Conservation (phyloP, 331 rosid species). For the Prunus yedoensis region DNA sequence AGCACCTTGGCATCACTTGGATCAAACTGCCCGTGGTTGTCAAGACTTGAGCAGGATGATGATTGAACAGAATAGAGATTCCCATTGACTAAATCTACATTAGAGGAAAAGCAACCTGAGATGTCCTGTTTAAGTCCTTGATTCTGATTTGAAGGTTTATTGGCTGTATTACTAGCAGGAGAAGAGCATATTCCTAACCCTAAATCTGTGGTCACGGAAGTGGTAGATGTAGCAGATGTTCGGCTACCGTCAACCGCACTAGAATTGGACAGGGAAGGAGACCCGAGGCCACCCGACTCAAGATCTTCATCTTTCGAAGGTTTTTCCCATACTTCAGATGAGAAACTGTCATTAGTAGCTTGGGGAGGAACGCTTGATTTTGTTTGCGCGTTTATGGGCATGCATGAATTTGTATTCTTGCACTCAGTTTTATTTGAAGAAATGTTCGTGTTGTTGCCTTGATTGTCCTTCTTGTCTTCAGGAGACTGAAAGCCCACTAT, state of each 20-base stretch:
- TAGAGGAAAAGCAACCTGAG: constrained; percentile 40
- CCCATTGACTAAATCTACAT: constrained; percentile 45
- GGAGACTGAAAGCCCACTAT: constrained; percentile 46
- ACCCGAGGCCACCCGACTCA: constrained; percentile 51
- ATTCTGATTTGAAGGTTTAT: constrained; percentile 35
- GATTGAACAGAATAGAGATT: constrained; percentile 44
- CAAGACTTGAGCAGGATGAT: constrained; percentile 60
- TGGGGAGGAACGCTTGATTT: constrained; percentile 38
- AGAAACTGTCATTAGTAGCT: constrained; percentile 40
- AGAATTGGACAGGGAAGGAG: constrained; percentile 64
- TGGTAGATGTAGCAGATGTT: constrained; percentile 75
- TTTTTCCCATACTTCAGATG: constrained; percentile 47
- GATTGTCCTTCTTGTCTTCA: constrained; percentile 36
- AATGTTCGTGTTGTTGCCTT: constrained; percentile 36
- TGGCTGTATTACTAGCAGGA: constrained; percentile 38
- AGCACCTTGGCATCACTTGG: constrained; percentile 59
- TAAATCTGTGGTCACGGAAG: constrained; percentile 85
- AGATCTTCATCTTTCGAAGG: constrained; percentile 61
- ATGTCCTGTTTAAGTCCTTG: constrained; percentile 43
- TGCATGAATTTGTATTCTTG: constrained; percentile 44
- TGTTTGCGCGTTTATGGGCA: constrained; percentile 41
- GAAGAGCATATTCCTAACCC: constrained; percentile 72
- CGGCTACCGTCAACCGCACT: constrained; percentile 60
- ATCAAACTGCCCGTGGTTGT: constrained; percentile 45
- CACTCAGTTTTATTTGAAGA: constrained; percentile 34